phyloP scores from a whole-genome alignment of 2,329 filamentous ascomycete genomes.

The Neofusicoccum kwambonambiense region DNA sequence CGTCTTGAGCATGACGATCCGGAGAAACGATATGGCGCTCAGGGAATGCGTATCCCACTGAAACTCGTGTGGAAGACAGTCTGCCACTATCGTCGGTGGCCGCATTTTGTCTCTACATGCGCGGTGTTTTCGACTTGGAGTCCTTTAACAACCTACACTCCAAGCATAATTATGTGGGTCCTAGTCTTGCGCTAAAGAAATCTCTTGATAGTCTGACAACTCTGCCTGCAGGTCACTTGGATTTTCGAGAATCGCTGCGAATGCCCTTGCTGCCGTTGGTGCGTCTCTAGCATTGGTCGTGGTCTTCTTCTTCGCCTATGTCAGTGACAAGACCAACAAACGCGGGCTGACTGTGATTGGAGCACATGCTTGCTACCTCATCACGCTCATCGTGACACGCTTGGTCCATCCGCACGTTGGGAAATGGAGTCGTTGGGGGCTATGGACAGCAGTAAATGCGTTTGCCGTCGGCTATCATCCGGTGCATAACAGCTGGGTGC shows the following conservation, averaged over 20 bases:
- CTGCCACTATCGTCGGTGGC: conserved; percentile 48
- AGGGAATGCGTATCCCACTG: conserved; percentile 40
- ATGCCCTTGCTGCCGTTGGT: conserved; percentile 45
- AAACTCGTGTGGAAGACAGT: conserved; percentile 46
- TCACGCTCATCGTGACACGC: conserved; percentile 44
- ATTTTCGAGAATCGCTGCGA: conserved; percentile 47
- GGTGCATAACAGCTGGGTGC: conserved; percentile 54
- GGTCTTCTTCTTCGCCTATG: conserved; percentile 49
- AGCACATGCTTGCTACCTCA: conserved; percentile 48
- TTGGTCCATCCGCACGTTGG: conserved; percentile 45
- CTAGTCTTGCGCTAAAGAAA: too few species aligned
- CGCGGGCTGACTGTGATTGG: conserved; percentile 46
- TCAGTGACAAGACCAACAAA: conserved; percentile 48
- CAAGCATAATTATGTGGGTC: conserved; percentile 37
- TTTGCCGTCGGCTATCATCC: conserved; percentile 56
- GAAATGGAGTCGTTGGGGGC: conserved; percentile 50
- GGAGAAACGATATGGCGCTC: conserved; percentile 32
- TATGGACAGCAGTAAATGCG: conserved; percentile 54
- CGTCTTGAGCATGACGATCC: conserved; percentile 38
- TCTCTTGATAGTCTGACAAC: background rate
- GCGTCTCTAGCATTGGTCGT: conserved; percentile 48
- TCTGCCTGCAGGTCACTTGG: conserved; percentile 34
- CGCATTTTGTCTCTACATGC: conserved; percentile 47
- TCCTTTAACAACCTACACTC: conserved; percentile 53
- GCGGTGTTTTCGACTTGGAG: conserved; percentile 55